These are phyloP conservation scores for Candida parachauliodes DNA, from an alignment of 805 yeast species.

Conservation along the genomic window DNA sequence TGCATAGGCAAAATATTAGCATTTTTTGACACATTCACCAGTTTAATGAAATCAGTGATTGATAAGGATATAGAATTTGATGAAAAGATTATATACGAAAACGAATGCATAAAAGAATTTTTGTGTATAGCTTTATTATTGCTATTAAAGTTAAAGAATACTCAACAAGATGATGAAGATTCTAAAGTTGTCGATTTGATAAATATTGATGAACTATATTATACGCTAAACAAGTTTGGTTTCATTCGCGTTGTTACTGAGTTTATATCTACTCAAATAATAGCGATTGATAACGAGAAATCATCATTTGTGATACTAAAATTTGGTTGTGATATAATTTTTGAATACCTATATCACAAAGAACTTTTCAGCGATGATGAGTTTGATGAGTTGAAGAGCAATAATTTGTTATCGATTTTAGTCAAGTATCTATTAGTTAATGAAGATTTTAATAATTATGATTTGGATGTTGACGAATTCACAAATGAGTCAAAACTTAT, in stretches of 20 bases:
- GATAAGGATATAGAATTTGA: slow-evolving; percentile 6
- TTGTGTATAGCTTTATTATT: slow-evolving; percentile 31
- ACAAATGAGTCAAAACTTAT: slow-evolving; percentile 54
- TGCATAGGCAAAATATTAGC: slow-evolving; percentile 39
- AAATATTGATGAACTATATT: slow-evolving; percentile 16
- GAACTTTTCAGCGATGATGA: slow-evolving; percentile 34
- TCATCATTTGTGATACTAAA: slow-evolving; percentile 32
- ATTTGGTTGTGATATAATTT: slow-evolving; percentile 37
- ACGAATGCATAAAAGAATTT: slow-evolving; percentile 29
- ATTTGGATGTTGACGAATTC: slow-evolving; percentile 30
- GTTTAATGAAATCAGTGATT: slow-evolving; percentile 6
- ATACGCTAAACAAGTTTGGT: slow-evolving; percentile 19
- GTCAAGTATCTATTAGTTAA: slow-evolving; percentile 28
- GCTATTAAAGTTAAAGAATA: slow-evolving; percentile 29
- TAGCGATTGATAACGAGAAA: slow-evolving; percentile 14
- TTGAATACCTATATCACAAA: slow-evolving; percentile 36
- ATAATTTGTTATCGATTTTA: slow-evolving; percentile 26
- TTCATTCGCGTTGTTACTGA: slow-evolving; percentile 27
- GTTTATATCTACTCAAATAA: slow-evolving; percentile 27
- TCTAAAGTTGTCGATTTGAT: slow-evolving; percentile 14
- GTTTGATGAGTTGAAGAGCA: slow-evolving; percentile 25
- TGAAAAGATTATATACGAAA: slow-evolving; percentile 14
- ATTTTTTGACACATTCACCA: slow-evolving; percentile 25
- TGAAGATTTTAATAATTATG: slow-evolving; percentile 33
- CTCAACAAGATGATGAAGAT: slow-evolving; percentile 11